Base-by-base conservation (phyloP, 83 land plant species). In the Diphasiastrum complanatum region DNA sequence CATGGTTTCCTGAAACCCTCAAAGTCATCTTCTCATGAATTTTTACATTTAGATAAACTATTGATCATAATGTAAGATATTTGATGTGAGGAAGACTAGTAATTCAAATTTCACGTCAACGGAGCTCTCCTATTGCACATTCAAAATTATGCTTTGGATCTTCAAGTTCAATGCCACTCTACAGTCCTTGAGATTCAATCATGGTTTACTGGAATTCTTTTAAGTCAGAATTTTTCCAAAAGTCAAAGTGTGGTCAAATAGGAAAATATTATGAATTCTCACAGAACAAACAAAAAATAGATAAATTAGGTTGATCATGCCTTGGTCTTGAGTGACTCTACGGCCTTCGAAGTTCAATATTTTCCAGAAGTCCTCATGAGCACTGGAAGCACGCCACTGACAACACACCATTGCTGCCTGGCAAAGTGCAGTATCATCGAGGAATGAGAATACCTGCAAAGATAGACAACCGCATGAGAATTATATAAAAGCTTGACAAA, bases 321-420 rank as follows among this genome's bases (percentile, higher is more conserved):
- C 89, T 69, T 89, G 95, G 1, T 59, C 60, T 5, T 47, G 66
- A 40, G 89, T 65, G 26, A 89, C 81, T 30, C 70, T 59, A 36
- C 79, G 70, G 58, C 75, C 66, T 59, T 84, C 80, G 77, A 93
- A 93, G 70, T 89, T 81, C 70, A 93, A 80, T 52, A 65, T 77
- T 65, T 79, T 89, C 99, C 99, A 93, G 33, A 93, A 93, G 43
- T 93, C 99, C 65, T 93, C 96, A 76, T 93, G 97, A 33, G 76
- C 65, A 70, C 96, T 93, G 45, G 96, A 89, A 27, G 70, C 75
- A 49, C 75, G 74, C 99, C 99, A 93, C 70, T 93, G 99, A 48
- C 67, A 75, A 64, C 99, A 93, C 25, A 86, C 90, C 54, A 70
- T 74, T 48, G 91, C 96, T 38, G 92, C 89, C 30, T 65, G 64